Evolutionary conservation across 2,329 filamentous ascomycete genomes (phyloP).

Genomic region (Diplodia corticola): DNA sequence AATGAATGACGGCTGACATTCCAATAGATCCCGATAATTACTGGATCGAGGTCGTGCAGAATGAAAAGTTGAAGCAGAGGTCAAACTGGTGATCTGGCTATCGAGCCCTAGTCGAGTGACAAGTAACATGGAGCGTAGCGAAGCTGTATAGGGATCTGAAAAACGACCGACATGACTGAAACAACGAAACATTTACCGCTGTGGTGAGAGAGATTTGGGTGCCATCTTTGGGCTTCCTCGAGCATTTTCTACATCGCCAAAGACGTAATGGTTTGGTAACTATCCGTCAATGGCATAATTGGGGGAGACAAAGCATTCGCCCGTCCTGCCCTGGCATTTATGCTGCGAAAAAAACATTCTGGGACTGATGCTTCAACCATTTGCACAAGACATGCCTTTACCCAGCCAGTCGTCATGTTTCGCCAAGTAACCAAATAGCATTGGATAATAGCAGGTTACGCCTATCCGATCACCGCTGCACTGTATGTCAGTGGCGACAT

Average conservation of each 20-base stretch:
- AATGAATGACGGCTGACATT: conserved; percentile 23
- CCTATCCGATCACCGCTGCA: not conserved
- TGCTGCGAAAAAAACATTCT: not conserved
- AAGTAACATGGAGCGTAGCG: no score
- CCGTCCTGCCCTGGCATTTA: not conserved
- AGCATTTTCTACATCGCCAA: no score
- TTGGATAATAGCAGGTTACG: not conserved
- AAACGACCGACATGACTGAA: no score
- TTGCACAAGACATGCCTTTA: not conserved
- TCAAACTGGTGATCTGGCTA: conserved; percentile 37
- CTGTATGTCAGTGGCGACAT: not conserved
- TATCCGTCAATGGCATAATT: not conserved
- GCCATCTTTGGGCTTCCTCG: no score
- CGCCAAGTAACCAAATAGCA: not conserved
- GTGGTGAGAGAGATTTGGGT: no score
- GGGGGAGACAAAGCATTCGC: not conserved
- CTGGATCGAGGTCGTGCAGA: conserved; percentile 79
- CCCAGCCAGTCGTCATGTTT: not conserved
- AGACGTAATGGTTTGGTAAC: no score
- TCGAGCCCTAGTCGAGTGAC: no score
- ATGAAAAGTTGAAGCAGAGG: conserved; percentile 61
- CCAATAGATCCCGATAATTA: conserved; percentile 70
- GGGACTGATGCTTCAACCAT: not conserved
- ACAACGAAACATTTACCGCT: no score
- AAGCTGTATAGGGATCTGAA: no score